These are phyloP conservation scores for Tylopilus rubrobrunneus DNA, from an alignment of 768 basidiomycete species.

Conservation along the genomic window DNA sequence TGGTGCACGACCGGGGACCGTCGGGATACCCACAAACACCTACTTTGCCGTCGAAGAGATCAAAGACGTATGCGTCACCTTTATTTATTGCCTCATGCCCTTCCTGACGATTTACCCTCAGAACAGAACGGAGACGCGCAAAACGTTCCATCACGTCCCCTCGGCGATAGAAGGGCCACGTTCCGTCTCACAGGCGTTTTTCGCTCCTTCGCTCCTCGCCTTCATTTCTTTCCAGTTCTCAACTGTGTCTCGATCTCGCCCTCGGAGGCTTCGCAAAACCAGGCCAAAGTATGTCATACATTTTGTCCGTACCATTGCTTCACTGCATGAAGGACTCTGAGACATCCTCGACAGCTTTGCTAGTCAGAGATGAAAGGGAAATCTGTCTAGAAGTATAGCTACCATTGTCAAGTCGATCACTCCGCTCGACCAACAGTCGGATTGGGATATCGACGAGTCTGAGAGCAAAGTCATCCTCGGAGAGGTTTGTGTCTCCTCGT, in stretches of 20 bases:
- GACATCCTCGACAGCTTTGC: constrained; percentile 40
- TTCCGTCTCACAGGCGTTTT: too few species aligned
- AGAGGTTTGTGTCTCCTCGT: constrained; percentile 45
- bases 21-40: constrained; percentile 94
- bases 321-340: not conserved
- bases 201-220: too few species aligned
- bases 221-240: too few species aligned
- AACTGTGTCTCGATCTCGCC: constrained; percentile 53
- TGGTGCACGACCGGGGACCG: constrained; percentile 87
- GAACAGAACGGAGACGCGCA: constrained; percentile 86
- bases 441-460: constrained; percentile 71
- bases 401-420: constrained; percentile 57
- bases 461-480: constrained; percentile 49
- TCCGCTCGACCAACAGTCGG: constrained; percentile 40
- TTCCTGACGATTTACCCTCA: constrained; percentile 23
- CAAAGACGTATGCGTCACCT: constrained; percentile 73
- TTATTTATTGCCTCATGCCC: not conserved
- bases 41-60: too few species aligned
- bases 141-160: too few species aligned
- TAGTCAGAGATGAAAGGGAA: constrained; percentile 66
- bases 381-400: constrained; percentile 62
- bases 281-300: constrained; percentile 71
- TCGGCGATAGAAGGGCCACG: constrained; percentile 93
- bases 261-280: constrained; percentile 38
- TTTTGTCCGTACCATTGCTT: constrained; percentile 48